These are phyloP conservation scores for Asterophora lycoperdoides DNA, from an alignment of 768 basidiomycete genomes.

Conservation along the genomic window DNA sequence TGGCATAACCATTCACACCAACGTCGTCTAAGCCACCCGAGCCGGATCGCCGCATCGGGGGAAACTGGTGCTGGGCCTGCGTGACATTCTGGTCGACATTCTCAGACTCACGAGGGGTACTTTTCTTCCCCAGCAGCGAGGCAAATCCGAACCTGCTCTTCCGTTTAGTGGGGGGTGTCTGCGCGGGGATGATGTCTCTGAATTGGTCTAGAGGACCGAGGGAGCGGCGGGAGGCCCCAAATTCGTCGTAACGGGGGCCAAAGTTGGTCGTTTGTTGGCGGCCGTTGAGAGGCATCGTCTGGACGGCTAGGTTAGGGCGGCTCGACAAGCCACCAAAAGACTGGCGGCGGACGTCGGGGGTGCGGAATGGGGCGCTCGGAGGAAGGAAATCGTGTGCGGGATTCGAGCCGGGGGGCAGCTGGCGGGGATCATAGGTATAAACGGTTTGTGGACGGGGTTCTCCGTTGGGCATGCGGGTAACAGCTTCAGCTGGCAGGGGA, in stretches of 20 bases:
- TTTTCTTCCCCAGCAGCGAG: conserved; percentile 59
- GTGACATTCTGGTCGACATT: conserved; percentile 30
- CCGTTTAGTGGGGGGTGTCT: conserved; percentile 46
- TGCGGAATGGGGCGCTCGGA: conserved; percentile 62
- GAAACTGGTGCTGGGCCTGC: conserved; percentile 44
- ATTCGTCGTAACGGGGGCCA: conserved; percentile 60
- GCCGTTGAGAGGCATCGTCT: conserved; percentile 42
- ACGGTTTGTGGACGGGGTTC: conserved; percentile 63
- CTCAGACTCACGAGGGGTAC: conserved; percentile 30
- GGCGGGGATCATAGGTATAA: conserved; percentile 56
- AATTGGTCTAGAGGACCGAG: conserved; percentile 42
- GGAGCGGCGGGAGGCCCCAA: conserved; percentile 63
- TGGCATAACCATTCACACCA: conserved; percentile 41
- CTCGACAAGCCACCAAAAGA: conserved; percentile 70
- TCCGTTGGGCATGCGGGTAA: conserved; percentile 33
- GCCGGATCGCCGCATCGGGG: conserved; percentile 40
- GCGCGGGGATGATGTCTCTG: conserved; percentile 22
- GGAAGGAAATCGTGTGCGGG: conserved; percentile 50
- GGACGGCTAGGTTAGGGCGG: conserved; percentile 47
- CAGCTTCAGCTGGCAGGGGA: conserved; percentile 58
- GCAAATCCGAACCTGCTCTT: conserved; percentile 72
- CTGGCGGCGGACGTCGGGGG: conserved; percentile 57
- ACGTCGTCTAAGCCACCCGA: conserved; percentile 49
- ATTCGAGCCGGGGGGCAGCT: conserved; percentile 39
- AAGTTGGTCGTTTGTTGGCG: conserved; percentile 33